Conservation (phyloP, 495 filamentous ascomycete species). For the Podospora conica region DNA sequence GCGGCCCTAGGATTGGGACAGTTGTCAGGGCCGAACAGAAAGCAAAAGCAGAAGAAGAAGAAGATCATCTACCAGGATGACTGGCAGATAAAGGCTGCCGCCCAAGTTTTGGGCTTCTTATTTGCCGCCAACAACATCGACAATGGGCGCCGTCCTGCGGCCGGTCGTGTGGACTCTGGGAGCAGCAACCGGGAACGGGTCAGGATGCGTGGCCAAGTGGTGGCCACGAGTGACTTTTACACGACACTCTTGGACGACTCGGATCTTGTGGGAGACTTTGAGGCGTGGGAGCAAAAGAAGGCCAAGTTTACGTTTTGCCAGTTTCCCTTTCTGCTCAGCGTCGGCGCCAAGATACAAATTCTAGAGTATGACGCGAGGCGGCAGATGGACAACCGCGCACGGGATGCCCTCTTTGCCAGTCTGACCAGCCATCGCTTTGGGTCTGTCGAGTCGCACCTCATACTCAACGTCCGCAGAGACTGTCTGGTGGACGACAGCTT, state of each 20-base stretch:
- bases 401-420: slow-evolving; percentile 88
- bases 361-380: slow-evolving; percentile 84
- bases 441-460: slow-evolving; percentile 70
- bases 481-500: slow-evolving; percentile 90
- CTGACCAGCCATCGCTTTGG: slow-evolving; percentile 58
- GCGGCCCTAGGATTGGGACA: slow-evolving; percentile 59
- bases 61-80: slow-evolving; percentile 70
- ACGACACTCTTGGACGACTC: slow-evolving; percentile 79
- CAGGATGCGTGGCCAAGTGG: slow-evolving; percentile 25
- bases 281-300: slow-evolving; percentile 73
- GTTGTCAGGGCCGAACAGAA: slow-evolving; percentile 32
- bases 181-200: slow-evolving; percentile 23
- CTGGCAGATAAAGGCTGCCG: slow-evolving; percentile 84
- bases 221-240: slow-evolving; percentile 83
- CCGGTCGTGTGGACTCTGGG: background rate
- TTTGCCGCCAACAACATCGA: slow-evolving; percentile 74
- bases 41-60: slow-evolving; percentile 46
- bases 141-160: slow-evolving; percentile 23
- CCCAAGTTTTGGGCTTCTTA: slow-evolving; percentile 73
- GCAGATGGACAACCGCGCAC: slow-evolving; percentile 86
- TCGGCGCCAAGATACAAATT: slow-evolving; percentile 90
- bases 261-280: slow-evolving; percentile 82
- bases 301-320: slow-evolving; percentile 86
- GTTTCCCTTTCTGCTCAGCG: slow-evolving; percentile 89
- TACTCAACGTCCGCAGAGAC: slow-evolving; percentile 73